These are phyloP conservation scores for Alternaria gaisen DNA, from an alignment of 2,329 filamentous ascomycete species.

Conservation along the genomic window DNA sequence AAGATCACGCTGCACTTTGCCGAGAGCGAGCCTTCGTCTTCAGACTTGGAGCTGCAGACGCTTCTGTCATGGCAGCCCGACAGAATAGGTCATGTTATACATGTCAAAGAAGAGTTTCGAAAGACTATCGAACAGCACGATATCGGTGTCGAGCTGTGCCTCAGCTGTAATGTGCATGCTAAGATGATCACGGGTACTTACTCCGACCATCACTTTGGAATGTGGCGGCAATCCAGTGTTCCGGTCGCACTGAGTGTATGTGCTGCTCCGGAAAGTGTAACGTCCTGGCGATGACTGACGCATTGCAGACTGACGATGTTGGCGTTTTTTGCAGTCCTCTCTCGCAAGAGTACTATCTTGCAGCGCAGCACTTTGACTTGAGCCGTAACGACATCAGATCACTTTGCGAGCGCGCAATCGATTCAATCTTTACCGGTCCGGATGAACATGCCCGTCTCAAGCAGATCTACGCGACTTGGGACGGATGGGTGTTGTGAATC, in stretches of 20 bases:
- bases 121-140: conserved; percentile 62
- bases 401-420: conserved; percentile 69
- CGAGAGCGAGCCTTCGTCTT: conserved; percentile 68
- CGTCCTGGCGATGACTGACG: conserved; percentile 19
- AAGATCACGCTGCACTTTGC: conserved; percentile 81
- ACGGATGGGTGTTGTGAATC: conserved; percentile 21
- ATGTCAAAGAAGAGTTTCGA: conserved; percentile 70
- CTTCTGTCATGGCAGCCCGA: conserved; percentile 73
- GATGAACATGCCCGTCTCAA: conserved; percentile 67
- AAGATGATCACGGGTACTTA: conserved; percentile 73
- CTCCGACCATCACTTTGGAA: conserved; percentile 77
- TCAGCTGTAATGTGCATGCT: conserved; percentile 82
- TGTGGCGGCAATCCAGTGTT: conserved; percentile 69
- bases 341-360: conserved; percentile 79
- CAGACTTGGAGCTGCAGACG: conserved; percentile 67
- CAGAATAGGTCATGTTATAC: conserved; percentile 80
- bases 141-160: conserved; percentile 76
- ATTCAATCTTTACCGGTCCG: conserved; percentile 72
- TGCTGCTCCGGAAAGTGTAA: not conserved
- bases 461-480: conserved; percentile 33
- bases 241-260: conserved; percentile 72
- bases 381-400: conserved; percentile 57
- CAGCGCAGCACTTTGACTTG: conserved; percentile 74
- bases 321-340: conserved; percentile 80
- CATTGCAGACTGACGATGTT: conserved; percentile 77